Conservation (phyloP, 192 early-diverging fungal genomes). For the Coemansia erecta region DNA sequence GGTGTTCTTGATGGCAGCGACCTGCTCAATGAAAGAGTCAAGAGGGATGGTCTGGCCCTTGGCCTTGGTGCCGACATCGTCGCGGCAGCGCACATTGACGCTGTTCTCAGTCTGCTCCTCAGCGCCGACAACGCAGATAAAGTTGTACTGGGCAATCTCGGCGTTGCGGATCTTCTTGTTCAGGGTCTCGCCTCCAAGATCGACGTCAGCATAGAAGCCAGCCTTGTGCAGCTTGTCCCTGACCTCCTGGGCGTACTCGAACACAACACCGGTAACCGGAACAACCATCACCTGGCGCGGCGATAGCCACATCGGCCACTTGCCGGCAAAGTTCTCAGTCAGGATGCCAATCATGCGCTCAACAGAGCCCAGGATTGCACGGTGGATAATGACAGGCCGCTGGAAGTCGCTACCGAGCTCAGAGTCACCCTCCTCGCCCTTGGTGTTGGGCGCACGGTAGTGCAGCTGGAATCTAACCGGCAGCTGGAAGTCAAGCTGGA, state of each 20-base stretch:
- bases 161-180: constrained; percentile 98
- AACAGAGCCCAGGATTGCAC: constrained; percentile 94
- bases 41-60: constrained; percentile 79
- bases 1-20: constrained; percentile 67
- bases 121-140: constrained; percentile 92
- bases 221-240: constrained; percentile 63
- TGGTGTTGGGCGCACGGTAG: constrained; percentile 69
- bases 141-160: constrained; percentile 93
- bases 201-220: constrained; percentile 84
- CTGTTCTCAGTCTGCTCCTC: constrained; percentile 72
- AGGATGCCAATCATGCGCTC: constrained; percentile 96
- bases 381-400: constrained; percentile 98
- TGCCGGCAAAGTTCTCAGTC: constrained; percentile 93
- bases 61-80: constrained; percentile 77
- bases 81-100: constrained; percentile 90
- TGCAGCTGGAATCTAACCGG: constrained; percentile 91
- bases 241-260: constrained; percentile 79
- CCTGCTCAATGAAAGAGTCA: constrained; percentile 65
- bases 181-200: constrained; percentile 81
- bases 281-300: constrained; percentile 91
- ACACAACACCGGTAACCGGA: constrained; percentile 77
- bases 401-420: constrained; percentile 51
- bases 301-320: constrained; percentile 98
- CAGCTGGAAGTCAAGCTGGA: constrained; percentile 98
- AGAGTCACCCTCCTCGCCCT: constrained; percentile 47